A percentile compares a stretch with the other conserved stretches of the same genome.
phyloP scores from a whole-genome alignment of 257 asterid genomes.

The Orobanche coerulescens region DNA sequence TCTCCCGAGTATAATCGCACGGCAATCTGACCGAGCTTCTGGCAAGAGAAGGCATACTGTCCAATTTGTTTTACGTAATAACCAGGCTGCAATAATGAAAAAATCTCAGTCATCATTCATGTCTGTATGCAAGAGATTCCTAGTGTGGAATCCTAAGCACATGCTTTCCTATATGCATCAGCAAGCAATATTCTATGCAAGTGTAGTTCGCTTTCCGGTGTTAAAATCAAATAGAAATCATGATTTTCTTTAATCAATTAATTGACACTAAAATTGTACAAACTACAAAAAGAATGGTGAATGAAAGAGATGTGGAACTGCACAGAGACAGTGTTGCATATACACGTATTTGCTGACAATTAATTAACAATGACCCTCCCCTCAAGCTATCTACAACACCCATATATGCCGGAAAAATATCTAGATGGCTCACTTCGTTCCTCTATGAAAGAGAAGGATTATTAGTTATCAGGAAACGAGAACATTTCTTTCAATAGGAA shows the following conservation, averaged over 20 bases:
- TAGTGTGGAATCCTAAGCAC: neutral
- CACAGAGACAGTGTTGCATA: neutral
- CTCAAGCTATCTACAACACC: neutral
- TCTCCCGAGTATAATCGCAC: conserved; percentile 60
- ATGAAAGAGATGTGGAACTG: neutral
- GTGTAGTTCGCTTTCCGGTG: neutral
- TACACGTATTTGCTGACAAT: neutral
- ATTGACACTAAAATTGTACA: neutral
- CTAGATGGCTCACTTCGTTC: conserved; percentile 3
- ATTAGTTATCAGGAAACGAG: neutral
- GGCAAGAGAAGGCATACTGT: conserved; percentile 70
- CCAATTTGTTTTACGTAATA: conserved; percentile 75
- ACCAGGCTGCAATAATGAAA: conserved; percentile 64
- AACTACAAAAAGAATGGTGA: conserved; percentile 12
- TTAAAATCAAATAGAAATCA: neutral
- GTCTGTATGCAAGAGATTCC: conserved; percentile 8
- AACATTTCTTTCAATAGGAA: conserved; percentile 1
- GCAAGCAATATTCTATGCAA: neutral
- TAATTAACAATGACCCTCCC: neutral
- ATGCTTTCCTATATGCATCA: conserved; percentile 6
- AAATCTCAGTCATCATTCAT: conserved; percentile 19
- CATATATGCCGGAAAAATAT: neutral
- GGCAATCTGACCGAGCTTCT: conserved; percentile 78
- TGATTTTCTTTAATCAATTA: neutral
- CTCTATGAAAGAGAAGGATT: conserved; percentile 1